Percentiles rank a stretch among this genome's conserved stretches.
Evolutionary conservation across 2,329 filamentous ascomycete genomes (phyloP).

Genomic region (Aspergillus arachidicola): DNA sequence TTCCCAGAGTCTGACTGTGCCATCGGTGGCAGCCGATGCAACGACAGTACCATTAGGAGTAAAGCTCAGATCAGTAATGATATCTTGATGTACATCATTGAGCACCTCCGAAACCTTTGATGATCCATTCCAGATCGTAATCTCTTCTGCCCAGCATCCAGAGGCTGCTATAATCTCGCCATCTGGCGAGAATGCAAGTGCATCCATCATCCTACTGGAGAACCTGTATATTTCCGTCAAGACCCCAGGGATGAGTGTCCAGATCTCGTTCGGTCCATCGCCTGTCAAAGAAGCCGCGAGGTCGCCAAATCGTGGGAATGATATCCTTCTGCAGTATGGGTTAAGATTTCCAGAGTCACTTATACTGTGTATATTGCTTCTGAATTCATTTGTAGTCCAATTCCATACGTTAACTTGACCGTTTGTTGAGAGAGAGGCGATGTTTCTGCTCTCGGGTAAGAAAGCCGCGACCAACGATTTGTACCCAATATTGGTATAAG

Average conservation of each 20-base stretch:
- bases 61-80: neutral
- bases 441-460: neutral
- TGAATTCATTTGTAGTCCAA: neutral
- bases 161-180: neutral
- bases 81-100: neutral
- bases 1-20: neutral
- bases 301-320: neutral
- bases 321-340: neutral
- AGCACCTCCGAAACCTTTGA: neutral
- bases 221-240: neutral
- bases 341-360: neutral
- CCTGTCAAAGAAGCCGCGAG: neutral
- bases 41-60: neutral
- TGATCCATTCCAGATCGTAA: neutral
- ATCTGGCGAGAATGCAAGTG: neutral
- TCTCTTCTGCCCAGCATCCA: neutral
- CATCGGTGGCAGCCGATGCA: neutral
- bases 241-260: neutral
- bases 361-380: neutral
- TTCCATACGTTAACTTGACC: neutral
- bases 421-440: neutral
- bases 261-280: neutral
- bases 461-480: neutral
- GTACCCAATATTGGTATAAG: neutral
- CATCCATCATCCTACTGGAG: neutral